Evolutionary conservation across 345 rosid genomes (phyloP), one percentile per base, ranked within the genome.

Genomic region (Cochlearia excelsa): DNA sequence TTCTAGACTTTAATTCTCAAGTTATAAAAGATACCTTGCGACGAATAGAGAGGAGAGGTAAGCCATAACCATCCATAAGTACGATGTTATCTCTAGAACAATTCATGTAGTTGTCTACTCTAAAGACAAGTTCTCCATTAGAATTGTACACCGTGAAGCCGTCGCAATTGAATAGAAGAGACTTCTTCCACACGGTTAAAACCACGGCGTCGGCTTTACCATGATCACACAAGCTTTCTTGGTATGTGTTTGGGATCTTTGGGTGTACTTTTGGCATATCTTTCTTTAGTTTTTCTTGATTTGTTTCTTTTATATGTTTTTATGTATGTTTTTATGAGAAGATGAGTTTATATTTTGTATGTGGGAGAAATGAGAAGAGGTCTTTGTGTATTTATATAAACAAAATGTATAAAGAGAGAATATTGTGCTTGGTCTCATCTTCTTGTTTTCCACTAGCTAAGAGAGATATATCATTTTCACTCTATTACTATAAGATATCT

Each of bases 141-240:
- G 82, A 56, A 55, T 89, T 91, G 49, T 64, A 89, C 56, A 89
- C 99, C 1, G 99, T 87, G 66, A 82, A 93, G n/a, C 99, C 99
- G 8, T 84, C 82, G 72, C 99, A 93, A 72, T 83, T 93, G 73
- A 93, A 90, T 26, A 93, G 82, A 64, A 93, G 77, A 0, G 99
- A 93, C 67, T 93, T 93, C 77, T 75, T 86, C 99, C 99, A 93
- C 43, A 89, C 97, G n/a, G 97, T 93, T 33, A 71, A 59, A 0
- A 87, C 65, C 9, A 78, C 61, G 10, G 70, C 78, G 35, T 37
- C 7, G 6, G 37, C 6, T 3, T 34, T 34, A 34, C 60, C 64
- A 29, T 31, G 50, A 26, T 42, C 65, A 3, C 50, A 56, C 7
- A 64, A 29, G 34, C 68, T 7, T 26, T 42, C 68, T 23, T 51